Evolutionary conservation across 148 eudicot genomes (phyloP).

Genomic region (Persicaria maculosa): DNA sequence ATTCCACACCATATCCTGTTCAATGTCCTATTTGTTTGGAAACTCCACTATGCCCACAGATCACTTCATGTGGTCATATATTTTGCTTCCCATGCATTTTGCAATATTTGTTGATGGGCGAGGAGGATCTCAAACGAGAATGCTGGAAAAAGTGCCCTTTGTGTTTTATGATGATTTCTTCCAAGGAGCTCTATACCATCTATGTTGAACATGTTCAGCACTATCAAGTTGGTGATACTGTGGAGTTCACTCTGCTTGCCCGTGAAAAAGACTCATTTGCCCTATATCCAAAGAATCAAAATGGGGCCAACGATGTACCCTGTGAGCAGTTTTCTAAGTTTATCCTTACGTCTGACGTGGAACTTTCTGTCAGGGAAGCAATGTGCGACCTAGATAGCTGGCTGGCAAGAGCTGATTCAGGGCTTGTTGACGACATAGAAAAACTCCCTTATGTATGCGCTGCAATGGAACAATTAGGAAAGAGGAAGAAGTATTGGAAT

Average conservation of each 20-base stretch:
- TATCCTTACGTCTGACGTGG: conserved; percentile 76
- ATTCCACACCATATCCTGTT: conserved; percentile 60
- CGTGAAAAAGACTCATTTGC: conserved; percentile 69
- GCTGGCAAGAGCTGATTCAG: conserved; percentile 86
- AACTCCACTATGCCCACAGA: conserved; percentile 84
- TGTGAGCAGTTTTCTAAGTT: conserved; percentile 71
- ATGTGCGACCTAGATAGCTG: conserved; percentile 79
- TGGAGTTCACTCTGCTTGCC: conserved; percentile 68
- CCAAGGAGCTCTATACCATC: conserved; percentile 76
- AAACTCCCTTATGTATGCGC: conserved; percentile 94
- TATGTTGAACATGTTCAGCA: conserved; percentile 69
- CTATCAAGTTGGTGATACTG: conserved; percentile 43
- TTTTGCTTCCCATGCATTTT: conserved; percentile 91
- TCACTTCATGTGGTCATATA: conserved; percentile 90
- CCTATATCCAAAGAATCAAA: conserved; percentile 40
- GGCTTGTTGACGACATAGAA: conserved; percentile 91
- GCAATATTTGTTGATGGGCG: conserved; percentile 64
- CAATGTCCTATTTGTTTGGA: conserved; percentile 95
- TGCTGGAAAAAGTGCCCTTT: conserved; percentile 84
- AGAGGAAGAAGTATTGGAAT: conserved; percentile 78
- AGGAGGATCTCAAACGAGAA: conserved; percentile 64
- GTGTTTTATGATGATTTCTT: conserved; percentile 82
- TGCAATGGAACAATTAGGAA: conserved; percentile 75
- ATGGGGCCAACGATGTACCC: conserved; percentile 23
- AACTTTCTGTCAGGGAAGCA: conserved; percentile 79